These are phyloP conservation scores for Aspergillus sp. DNA, from an alignment of 2,329 filamentous ascomycete species.

Conservation along the genomic window DNA sequence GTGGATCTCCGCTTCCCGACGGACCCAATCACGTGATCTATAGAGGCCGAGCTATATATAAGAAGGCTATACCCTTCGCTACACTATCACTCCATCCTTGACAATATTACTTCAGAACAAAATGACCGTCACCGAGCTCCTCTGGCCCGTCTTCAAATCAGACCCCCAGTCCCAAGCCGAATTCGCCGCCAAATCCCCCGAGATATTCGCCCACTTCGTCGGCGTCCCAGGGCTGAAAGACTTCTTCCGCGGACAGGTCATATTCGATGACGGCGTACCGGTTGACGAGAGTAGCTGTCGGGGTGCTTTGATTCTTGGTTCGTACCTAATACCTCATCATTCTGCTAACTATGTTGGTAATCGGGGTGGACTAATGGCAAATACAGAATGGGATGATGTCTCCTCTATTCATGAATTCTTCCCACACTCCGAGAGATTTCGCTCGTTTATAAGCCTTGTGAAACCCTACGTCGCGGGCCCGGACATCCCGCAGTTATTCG, in stretches of 20 bases:
- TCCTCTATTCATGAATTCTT: neutral
- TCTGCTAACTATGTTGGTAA: too few species aligned
- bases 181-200: neutral
- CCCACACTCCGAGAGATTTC: neutral
- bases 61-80: too few species aligned
- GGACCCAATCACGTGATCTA: neutral
- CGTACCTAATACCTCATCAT: neutral
- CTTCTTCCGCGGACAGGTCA: neutral
- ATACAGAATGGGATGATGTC: neutral
- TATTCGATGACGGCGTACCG: neutral
- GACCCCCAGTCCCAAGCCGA: neutral
- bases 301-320: neutral
- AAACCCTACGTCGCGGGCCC: neutral
- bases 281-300: neutral
- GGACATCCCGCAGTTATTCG: neutral
- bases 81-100: too few species aligned
- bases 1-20: neutral
- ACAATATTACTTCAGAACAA: neutral
- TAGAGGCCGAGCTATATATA: too few species aligned
- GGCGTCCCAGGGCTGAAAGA: neutral
- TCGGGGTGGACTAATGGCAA: neutral
- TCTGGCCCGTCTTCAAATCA: neutral
- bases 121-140: conserved; percentile 1
- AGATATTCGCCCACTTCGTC: neutral
- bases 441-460: neutral